Conservation (phyloP, 2,329 filamentous ascomycete species). For the Elsinoe perseae region DNA sequence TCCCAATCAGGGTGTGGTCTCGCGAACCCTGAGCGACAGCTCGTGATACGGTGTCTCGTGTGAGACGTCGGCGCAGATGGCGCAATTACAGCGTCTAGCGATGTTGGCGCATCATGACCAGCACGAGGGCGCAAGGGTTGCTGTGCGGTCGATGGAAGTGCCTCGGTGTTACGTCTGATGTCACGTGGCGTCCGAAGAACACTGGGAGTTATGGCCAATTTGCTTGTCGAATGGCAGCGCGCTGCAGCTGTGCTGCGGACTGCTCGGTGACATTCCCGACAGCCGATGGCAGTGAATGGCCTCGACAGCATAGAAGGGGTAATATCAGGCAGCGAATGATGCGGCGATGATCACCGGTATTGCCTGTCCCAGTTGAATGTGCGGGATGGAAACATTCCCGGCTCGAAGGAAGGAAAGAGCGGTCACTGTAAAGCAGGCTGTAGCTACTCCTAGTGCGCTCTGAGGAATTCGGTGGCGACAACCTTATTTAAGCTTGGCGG, state of each 20-base stretch:
- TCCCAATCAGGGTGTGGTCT: not conserved
- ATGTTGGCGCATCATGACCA: not conserved
- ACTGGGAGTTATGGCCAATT: not conserved
- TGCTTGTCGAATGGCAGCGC: not conserved
- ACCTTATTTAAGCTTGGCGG: not conserved
- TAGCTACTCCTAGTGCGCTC: not conserved
- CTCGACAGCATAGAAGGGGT: not conserved
- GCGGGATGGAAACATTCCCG: not conserved
- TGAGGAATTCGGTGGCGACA: not conserved
- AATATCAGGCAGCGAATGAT: not conserved
- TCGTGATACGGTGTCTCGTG: not conserved
- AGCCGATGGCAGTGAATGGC: not conserved
- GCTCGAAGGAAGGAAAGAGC: not conserved
- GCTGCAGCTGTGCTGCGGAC: not conserved
- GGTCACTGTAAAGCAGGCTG: not conserved
- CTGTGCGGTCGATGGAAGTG: not conserved
- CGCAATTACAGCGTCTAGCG: not conserved
- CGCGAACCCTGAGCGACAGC: not conserved
- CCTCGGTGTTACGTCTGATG: not conserved
- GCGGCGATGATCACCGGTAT: not conserved
- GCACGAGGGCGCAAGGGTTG: not conserved
- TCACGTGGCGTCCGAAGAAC: not conserved
- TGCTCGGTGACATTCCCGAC: not conserved
- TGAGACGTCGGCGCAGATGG: not conserved
- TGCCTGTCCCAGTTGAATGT: not conserved